phyloP scores from a whole-genome alignment of 805 yeast genomes.

The Sugiyamaella smithiae region DNA sequence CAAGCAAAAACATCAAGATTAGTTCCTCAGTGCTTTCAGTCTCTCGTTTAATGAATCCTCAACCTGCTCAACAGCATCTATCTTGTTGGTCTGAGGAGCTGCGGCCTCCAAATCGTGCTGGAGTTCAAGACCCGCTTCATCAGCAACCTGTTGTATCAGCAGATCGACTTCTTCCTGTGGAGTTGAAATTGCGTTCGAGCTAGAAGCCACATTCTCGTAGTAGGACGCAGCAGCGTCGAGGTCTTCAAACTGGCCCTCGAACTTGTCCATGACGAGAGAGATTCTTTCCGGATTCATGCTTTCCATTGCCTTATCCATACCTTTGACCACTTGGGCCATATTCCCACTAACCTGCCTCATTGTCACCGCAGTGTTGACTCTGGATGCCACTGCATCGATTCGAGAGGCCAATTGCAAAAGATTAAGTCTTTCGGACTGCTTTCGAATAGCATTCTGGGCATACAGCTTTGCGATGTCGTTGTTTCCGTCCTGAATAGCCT shows the following conservation, averaged over 20 bases:
- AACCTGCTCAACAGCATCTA: constrained; percentile 53
- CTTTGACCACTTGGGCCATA: constrained; percentile 88
- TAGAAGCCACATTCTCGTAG: constrained; percentile 86
- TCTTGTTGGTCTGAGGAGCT: constrained; percentile 52
- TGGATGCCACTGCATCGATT: constrained; percentile 91
- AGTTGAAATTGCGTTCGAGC: constrained; percentile 81
- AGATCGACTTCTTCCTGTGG: constrained; percentile 96
- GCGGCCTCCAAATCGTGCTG: constrained; percentile 67
- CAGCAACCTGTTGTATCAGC: constrained; percentile 88
- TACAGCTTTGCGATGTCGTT: constrained; percentile 90
- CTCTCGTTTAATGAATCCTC: constrained; percentile 89
- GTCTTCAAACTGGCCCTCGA: constrained; percentile 94
- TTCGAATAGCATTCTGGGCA: constrained; percentile 94
- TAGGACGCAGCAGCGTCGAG: constrained; percentile 90
- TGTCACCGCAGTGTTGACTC: constrained; percentile 97
- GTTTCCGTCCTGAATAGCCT: constrained; percentile 77
- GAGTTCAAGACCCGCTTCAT: constrained; percentile 93
- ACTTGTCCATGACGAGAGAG: constrained; percentile 94
- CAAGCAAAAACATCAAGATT: not conserved
- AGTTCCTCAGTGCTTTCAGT: constrained; percentile 70
- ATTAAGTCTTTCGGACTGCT: constrained; percentile 80
- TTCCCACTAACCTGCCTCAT: constrained; percentile 94
- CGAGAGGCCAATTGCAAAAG: constrained; percentile 79
- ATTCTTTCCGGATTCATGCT: constrained; percentile 93
- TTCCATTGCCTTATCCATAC: constrained; percentile 95